Conservation (phyloP, 441 rosid genomes). For the Isatis lusitanica region DNA sequence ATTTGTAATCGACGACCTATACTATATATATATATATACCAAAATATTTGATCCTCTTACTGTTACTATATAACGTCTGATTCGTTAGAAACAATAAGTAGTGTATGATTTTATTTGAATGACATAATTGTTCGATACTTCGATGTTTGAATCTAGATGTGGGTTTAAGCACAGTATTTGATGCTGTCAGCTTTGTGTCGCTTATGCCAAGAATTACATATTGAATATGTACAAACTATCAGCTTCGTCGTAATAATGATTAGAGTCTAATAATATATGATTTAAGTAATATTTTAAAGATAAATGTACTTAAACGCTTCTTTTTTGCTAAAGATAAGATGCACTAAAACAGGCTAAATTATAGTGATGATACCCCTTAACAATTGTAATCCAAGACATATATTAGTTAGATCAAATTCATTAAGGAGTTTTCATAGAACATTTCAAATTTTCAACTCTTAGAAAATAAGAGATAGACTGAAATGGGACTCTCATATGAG, state of each 20-base stretch:
- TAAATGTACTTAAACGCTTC: background rate
- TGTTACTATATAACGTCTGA: background rate
- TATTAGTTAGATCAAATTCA: background rate
- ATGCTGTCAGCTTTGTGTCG: background rate
- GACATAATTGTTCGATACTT: constrained; percentile 26
- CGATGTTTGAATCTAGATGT: constrained; percentile 26
- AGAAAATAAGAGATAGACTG: too few species aligned
- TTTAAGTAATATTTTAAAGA: background rate
- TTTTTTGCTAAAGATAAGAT: background rate
- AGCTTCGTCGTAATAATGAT: background rate
- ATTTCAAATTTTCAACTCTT: too few species aligned
- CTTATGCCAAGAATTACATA: background rate
- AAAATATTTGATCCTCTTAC: background rate
- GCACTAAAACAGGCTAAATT: background rate
- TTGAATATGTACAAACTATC: background rate
- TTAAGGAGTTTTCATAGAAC: too few species aligned
- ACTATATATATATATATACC: background rate
- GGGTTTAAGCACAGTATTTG: constrained; percentile 22
- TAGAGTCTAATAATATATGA: background rate
- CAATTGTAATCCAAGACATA: background rate
- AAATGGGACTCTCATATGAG: too few species aligned
- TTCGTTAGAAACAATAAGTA: background rate
- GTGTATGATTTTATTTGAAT: constrained; percentile 10
- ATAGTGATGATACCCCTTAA: too few species aligned
- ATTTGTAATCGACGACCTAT: constrained; percentile 1